Base-by-base conservation (phyloP, 1,284 basidiomycete genomes). In the Rhizopogon hawkerae region DNA sequence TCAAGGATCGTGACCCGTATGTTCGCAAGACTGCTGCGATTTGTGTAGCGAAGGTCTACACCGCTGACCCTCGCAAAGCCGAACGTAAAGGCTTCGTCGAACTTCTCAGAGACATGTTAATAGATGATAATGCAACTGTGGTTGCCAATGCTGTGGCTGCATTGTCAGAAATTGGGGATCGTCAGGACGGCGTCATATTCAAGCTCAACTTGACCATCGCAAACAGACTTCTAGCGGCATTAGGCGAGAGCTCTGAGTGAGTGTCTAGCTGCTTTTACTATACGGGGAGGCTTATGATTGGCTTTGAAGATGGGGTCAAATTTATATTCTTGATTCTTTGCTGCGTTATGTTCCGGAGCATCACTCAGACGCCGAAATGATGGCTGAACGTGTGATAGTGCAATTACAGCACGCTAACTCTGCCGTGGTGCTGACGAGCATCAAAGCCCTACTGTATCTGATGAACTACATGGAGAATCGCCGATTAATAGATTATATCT, bases 391-490 rank as follows among this genome's bases (percentile, higher is more conserved):
- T 33, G 89, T 98, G 52, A 83, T 93, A 16, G 80, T 94, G 37
- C 85, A 96, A 57, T 73, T 98, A 14, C 88, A 92, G 59, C 92
- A 95, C 63, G 87, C 90, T 9, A 96, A 95, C 62, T 92, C 92
- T n/a, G 92, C 93, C 2, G 92, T 96, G 23, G 90, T 95, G 7
- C 74, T 96, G 38, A 93, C 92, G 5, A 87, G 92, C 3, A 91
- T 97, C 76, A 98, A 99, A 71, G 85, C 91, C 41, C 78, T 98
- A 26, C 73, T 98, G 14, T 98, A 97, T 65, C 75, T 98, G 54
- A 97, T 98, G 94, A 98, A 98, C 68, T 99, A 98, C 69, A 98
- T 98, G 85, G 89, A 92, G 55, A 88, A 89, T 64, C 79, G 89
- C 50, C 79, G 77, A 45, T 72, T 92, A 38, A 89, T 96, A 49